Evolutionary conservation across 2,329 filamentous ascomycete genomes (phyloP), one percentile per base, ranked within the genome.

Genomic region (Epichloe glyceriae): DNA sequence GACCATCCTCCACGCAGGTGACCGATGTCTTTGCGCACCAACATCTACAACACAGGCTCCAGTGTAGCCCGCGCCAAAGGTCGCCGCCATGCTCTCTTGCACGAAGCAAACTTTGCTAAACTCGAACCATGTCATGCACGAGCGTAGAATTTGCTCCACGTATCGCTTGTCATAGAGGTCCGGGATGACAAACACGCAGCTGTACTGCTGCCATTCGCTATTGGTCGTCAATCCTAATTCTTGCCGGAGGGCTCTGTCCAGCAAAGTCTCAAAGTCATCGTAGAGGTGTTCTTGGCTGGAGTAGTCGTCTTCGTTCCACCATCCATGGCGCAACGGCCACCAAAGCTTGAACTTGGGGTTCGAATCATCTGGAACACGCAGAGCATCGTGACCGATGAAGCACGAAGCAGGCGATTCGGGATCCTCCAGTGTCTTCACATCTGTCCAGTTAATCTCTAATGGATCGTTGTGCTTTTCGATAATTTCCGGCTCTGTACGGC

Each of bases 391-490:
- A 17, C 93, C 93, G 20, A 88, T 85, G 58, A 96, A 86, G 62
- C 83, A 89, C 0, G 74, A 73, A 2, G 75, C 73, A 7, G 67
- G 57, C 15, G 74, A 73, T 41, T 86, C 76, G 0, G 85, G 79
- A n/a, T 86, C 80, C 17, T 85, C 75, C 37, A 83, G 70, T 3
- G 71, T 69, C 4, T 77, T 76, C 39, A 95, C 72, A 54, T 96
- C 89, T 2, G 93, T 98, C 90, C 93, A 98, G 56, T 97, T 90
- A 47, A 97, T 85, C 57, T 93, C 85, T 58, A 95, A 75, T 0
- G 90, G 87, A 61, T 98, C 93, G 64, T 97, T 98, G 69, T 97
- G 93, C 61, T 93, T 86, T 5, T 86, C 84, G 53, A 98, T 97
- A 46, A 85, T 79, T 58, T 97, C 93, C 6, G 88, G 84, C 35